A percentile compares a stretch with the other conserved stretches of the same genome.
phyloP scores from a whole-genome alignment of 202 grass and related monocot species.

The Cymbopogon flexuosus region DNA sequence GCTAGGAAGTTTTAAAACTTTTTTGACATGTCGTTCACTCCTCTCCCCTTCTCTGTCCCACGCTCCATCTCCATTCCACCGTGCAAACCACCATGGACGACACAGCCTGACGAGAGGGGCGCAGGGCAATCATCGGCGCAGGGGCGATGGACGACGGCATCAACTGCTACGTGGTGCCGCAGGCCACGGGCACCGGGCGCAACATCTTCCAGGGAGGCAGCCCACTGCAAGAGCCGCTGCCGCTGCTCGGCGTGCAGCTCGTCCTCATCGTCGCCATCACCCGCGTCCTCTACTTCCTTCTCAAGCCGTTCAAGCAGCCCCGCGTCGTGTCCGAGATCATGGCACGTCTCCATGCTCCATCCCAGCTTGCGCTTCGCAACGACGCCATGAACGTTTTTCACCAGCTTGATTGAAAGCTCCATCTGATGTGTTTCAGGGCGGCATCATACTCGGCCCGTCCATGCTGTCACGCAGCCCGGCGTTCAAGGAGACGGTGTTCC shows the following conservation, averaged over 20 bases:
- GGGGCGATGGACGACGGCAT: constrained; percentile 34
- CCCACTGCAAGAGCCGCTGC: constrained; percentile 50
- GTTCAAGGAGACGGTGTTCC: constrained; percentile 65
- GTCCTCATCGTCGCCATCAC: constrained; percentile 68
- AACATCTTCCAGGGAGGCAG: constrained; percentile 61
- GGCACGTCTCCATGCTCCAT: constrained; percentile 22
- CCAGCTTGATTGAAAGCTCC: background rate
- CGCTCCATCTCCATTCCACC: background rate
- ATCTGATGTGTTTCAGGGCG: constrained; percentile 46
- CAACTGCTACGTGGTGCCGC: constrained; percentile 49
- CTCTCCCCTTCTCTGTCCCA: background rate
- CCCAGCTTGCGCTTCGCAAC: background rate
- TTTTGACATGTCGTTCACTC: constrained; percentile 42
- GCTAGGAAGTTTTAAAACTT: constrained; percentile 10
- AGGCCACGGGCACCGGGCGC: constrained; percentile 40
- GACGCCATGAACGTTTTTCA: background rate
- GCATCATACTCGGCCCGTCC: constrained; percentile 78
- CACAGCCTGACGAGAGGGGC: background rate
- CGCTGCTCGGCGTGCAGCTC: constrained; percentile 69
- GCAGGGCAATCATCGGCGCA: background rate
- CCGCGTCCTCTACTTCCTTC: constrained; percentile 52
- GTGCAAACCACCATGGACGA: constrained; percentile 28
- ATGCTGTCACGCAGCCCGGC: constrained; percentile 44
- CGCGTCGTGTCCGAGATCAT: constrained; percentile 62
- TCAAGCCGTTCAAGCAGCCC: constrained; percentile 69